Base-by-base conservation (phyloP, 352 stramenopile species). In the Phytophthora citrophthora region DNA sequence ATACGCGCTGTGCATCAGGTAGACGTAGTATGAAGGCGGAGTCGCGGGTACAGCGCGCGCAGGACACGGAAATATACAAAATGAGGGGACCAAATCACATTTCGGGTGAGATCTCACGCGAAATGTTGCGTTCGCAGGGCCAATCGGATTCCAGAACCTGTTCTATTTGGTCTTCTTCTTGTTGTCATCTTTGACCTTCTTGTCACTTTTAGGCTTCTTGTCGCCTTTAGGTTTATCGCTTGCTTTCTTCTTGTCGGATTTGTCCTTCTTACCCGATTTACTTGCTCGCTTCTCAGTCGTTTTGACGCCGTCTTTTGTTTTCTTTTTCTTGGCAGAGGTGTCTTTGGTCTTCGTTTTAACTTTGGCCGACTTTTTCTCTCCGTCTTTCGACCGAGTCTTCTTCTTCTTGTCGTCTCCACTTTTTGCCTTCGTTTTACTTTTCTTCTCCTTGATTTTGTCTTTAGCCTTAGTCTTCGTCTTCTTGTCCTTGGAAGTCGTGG, bases 91-190 rank as follows among this genome's bases (percentile, higher is more conserved):
- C n/a, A n/a, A n/a, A n/a, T n/a, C n/a, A n/a, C n/a, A n/a, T n/a
- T n/a, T n/a, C n/a, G n/a, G n/a, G n/a, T n/a, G n/a, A n/a, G n/a
- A n/a, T n/a, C n/a, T n/a, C n/a, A n/a, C n/a, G n/a, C n/a, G n/a
- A n/a, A n/a, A n/a, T n/a, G n/a, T n/a, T n/a, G n/a, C n/a, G n/a
- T n/a, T n/a, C n/a, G n/a, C n/a, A n/a, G n/a, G n/a, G n/a, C n/a
- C n/a, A n/a, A n/a, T n/a, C n/a, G n/a, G n/a, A n/a, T n/a, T n/a
- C n/a, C n/a, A n/a, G n/a, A n/a, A n/a, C n/a, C n/a, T n/a, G n/a
- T n/a, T n/a, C n/a, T n/a, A n/a, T n/a, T 68, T 68, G 44, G 53
- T 64, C 29, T 68, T 68, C 61, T 68, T 56, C 59, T 62, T 68
- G 27, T 62, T 68, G 27, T 62, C 51, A 6, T n/a, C 48, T 18